Conservation (phyloP, 768 basidiomycete genomes). For the Podaxis sp. region DNA sequence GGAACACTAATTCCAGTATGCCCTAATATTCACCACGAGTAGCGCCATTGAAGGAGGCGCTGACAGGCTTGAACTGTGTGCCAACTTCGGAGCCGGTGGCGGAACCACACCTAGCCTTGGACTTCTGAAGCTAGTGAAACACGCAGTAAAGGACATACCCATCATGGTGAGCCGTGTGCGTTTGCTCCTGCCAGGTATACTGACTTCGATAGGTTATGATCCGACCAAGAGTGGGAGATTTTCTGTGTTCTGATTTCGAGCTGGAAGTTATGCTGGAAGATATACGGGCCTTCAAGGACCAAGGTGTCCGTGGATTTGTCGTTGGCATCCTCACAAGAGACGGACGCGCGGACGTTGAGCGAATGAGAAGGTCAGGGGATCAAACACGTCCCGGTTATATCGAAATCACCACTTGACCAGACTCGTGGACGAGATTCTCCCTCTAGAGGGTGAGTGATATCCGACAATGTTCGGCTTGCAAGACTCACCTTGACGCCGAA, state of each 20-base stretch:
- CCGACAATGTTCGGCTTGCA: not conserved
- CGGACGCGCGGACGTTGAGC: slow-evolving; percentile 54
- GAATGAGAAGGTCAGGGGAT: slow-evolving; percentile 48
- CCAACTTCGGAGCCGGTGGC: slow-evolving; percentile 66
- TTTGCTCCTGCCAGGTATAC: not conserved
- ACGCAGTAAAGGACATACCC: slow-evolving; percentile 42
- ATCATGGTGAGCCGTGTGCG: slow-evolving; percentile 54
- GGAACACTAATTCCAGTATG: not conserved
- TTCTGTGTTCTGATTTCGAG: slow-evolving; percentile 66
- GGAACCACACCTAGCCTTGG: slow-evolving; percentile 84
- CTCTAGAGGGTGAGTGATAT: slow-evolving; percentile 51
- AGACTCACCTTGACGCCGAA: not conserved
- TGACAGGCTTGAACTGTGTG: slow-evolving; percentile 74
- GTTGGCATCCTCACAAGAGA: slow-evolving; percentile 56
- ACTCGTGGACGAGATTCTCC: slow-evolving; percentile 51
- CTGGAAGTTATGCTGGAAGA: slow-evolving; percentile 73
- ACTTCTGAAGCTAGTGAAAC: slow-evolving; percentile 54
- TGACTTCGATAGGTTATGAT: slow-evolving; percentile 60
- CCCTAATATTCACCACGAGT: slow-evolving; percentile 11
- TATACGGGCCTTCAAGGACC: slow-evolving; percentile 53
- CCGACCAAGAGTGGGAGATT: slow-evolving; percentile 76
- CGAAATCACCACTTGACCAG: slow-evolving; percentile 26
- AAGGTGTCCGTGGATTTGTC: slow-evolving; percentile 61
- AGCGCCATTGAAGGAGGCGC: slow-evolving; percentile 73
- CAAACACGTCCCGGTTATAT: not conserved